Evolutionary conservation across 2,329 filamentous ascomycete species (phyloP).

Genomic region (Ophiostoma ips): DNA sequence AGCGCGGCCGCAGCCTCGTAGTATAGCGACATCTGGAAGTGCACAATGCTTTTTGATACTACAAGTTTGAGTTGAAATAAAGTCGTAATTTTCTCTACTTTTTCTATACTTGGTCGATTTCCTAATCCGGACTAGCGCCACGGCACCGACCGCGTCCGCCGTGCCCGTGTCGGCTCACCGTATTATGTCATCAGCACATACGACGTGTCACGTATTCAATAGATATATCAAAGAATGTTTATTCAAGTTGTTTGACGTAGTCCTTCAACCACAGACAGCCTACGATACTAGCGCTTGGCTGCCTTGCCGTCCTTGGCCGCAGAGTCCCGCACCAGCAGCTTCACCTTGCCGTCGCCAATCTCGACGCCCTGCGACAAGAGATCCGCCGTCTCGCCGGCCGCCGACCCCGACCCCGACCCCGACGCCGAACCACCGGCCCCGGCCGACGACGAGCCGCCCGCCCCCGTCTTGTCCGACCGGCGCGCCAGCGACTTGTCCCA

Average conservation of each 20-base stretch:
- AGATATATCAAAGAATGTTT: no score
- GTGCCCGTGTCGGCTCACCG: no score
- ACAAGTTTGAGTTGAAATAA: no score
- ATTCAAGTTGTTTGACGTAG: no score
- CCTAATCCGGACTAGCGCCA: no score
- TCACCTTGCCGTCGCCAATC: constrained; percentile 53
- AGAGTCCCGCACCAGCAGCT: constrained; percentile 44
- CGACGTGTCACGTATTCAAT: no score
- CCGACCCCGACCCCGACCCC: constrained; percentile 11
- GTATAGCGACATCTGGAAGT: constrained; percentile 72
- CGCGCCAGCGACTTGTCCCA: constrained; percentile 45
- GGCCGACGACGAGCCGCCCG: constrained; percentile 15
- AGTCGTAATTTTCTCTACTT: no score
- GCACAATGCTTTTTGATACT: not conserved
- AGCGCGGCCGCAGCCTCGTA: constrained; percentile 76
- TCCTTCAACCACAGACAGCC: no score
- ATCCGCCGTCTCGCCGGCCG: constrained; percentile 32
- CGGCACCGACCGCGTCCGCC: no score
- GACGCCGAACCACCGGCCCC: constrained; percentile 15
- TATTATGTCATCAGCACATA: no score
- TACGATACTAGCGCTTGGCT: not conserved
- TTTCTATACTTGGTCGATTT: no score
- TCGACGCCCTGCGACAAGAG: constrained; percentile 52
- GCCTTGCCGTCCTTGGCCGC: constrained; percentile 12
- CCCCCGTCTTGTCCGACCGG: not conserved